A percentile compares a stretch with the other conserved stretches of the same genome.
These are phyloP conservation scores for Rhipidocladum racemiflorum DNA, from an alignment of 176 grass and related monocot genomes.

Conservation along the genomic window DNA sequence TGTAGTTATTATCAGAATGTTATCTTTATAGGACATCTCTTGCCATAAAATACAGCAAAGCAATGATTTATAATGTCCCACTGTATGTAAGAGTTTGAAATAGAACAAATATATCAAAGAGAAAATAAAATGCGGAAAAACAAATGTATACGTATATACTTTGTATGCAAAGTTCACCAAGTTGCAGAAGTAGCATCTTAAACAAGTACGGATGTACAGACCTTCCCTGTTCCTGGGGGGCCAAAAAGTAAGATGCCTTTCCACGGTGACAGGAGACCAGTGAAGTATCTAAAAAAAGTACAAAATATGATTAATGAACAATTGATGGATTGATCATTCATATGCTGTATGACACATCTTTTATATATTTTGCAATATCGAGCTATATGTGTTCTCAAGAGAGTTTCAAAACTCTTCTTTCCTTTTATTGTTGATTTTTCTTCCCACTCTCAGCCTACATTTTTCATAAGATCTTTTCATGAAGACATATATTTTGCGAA, in stretches of 20 bases:
- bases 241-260: constrained; percentile 65
- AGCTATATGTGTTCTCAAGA: background rate
- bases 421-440: background rate
- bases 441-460: background rate
- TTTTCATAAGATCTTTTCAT: background rate
- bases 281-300: constrained; percentile 53
- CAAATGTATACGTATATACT: background rate
- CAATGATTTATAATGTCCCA: background rate
- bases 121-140: background rate
- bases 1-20: background rate
- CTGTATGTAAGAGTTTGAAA: background rate
- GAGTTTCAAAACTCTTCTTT: background rate
- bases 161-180: constrained; percentile 8
- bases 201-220: constrained; percentile 9
- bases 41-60: background rate
- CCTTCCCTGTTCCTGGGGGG: constrained; percentile 56
- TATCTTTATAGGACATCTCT: background rate
- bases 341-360: background rate
- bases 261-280: constrained; percentile 52
- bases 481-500: background rate
- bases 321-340: background rate
- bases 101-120: background rate
- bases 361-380: background rate
- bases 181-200: constrained; percentile 7
- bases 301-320: constrained; percentile 10